phyloP scores from a whole-genome alignment of 192 early-diverging fungal genomes.

The Cladochytrium replicatum region DNA sequence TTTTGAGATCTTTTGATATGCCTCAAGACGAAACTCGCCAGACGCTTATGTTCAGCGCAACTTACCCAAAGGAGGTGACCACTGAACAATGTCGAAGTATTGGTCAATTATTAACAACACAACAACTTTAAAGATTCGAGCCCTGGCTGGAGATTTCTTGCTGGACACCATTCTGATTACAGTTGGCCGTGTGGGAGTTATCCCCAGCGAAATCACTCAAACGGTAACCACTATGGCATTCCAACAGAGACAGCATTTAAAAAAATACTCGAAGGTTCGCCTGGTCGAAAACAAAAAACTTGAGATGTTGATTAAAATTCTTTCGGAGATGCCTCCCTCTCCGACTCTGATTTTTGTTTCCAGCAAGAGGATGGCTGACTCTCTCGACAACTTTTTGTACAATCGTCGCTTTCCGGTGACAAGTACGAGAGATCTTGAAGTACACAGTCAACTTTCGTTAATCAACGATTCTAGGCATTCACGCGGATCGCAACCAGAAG shows the following conservation, averaged over 20 bases:
- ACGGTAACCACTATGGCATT: conserved; percentile 68
- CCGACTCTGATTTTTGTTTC: conserved; percentile 87
- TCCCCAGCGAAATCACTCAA: conserved; percentile 79
- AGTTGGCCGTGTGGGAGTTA: conserved; percentile 82
- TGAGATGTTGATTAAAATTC: conserved; percentile 64
- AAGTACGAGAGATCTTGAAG: too few species aligned
- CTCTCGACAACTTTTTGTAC: conserved; percentile 59
- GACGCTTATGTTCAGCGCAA: conserved; percentile 91
- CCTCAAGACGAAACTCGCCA: conserved; percentile 76
- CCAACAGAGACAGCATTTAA: too few species aligned
- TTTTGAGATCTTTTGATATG: conserved; percentile 75
- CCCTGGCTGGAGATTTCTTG: conserved; percentile 76
- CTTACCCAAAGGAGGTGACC: conserved; percentile 79
- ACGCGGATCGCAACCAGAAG: conserved; percentile 78
- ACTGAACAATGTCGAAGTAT: too few species aligned
- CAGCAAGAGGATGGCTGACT: conserved; percentile 79
- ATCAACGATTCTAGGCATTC: conserved; percentile 47
- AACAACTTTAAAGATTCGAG: conserved; percentile 56
- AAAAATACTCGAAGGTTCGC: too few species aligned
- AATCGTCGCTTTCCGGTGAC: conserved; percentile 60
- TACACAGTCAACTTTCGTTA: too few species aligned
- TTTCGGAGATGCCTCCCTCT: conserved; percentile 13
- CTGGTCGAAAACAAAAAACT: conserved; percentile 79
- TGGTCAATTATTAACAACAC: too few species aligned
- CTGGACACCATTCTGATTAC: conserved; percentile 53